A percentile compares a stretch with the other conserved stretches of the same genome.
Conservation (phyloP, 164 flowering plant genomes). For the Akebia trifoliata region DNA sequence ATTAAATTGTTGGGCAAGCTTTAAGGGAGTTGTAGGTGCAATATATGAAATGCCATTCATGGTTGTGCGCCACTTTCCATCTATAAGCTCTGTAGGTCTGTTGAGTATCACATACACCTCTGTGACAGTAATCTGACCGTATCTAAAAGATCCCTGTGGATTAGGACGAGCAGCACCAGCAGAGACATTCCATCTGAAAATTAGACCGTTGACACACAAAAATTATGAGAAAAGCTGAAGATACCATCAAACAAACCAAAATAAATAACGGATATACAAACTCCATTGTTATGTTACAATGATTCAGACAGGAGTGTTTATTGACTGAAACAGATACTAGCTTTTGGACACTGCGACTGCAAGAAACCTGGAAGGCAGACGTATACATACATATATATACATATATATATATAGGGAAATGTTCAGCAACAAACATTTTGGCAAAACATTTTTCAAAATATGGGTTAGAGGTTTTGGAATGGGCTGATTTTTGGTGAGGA, state of each 20-base stretch:
- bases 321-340: neutral
- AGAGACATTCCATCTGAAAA: conserved; percentile 76
- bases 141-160: conserved; percentile 92
- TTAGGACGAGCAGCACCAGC: conserved; percentile 99
- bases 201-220: conserved; percentile 5
- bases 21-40: conserved; percentile 78
- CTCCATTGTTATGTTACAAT: neutral
- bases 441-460: no score
- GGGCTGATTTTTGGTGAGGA: no score
- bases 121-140: conserved; percentile 81
- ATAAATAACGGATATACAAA: neutral
- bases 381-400: no score
- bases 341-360: no score
- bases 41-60: conserved; percentile 80
- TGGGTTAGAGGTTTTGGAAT: no score
- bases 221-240: conserved; percentile 7
- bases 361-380: no score
- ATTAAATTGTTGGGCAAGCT: conserved; percentile 73
- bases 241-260: conserved; percentile 1
- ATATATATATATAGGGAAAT: no score
- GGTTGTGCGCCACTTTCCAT: conserved; percentile 69
- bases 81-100: conserved; percentile 68
- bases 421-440: no score
- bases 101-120: conserved; percentile 72
- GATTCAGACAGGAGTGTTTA: neutral